phyloP scores from a whole-genome alignment of 2,329 filamentous ascomycete genomes.

The Penicillium sp. region DNA sequence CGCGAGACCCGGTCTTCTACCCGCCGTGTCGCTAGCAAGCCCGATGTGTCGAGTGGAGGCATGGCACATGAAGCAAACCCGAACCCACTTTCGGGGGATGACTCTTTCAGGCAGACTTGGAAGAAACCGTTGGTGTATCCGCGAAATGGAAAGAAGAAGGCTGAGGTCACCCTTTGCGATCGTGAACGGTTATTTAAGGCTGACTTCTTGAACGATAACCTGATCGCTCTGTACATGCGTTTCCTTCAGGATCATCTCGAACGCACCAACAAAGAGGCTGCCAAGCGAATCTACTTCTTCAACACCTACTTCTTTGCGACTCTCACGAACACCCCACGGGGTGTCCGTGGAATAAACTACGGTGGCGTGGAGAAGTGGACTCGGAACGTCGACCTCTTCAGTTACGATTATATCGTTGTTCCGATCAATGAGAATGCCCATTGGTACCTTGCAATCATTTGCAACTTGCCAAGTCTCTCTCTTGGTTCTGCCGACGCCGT shows the following conservation, averaged over 20 bases:
- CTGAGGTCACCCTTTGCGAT: constrained; percentile 38
- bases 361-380: constrained; percentile 82
- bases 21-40: constrained; percentile 10
- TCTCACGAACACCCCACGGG: constrained; percentile 53
- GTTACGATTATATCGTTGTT: constrained; percentile 79
- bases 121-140: constrained; percentile 39
- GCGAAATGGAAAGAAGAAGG: constrained; percentile 39
- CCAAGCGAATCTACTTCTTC: constrained; percentile 70
- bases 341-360: constrained; percentile 62
- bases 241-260: constrained; percentile 58
- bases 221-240: constrained; percentile 79
- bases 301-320: constrained; percentile 86
- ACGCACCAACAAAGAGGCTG: constrained; percentile 46
- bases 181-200: constrained; percentile 68
- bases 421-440: constrained; percentile 81
- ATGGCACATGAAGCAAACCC: background rate
- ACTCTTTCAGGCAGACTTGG: constrained; percentile 23
- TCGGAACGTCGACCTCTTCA: constrained; percentile 70
- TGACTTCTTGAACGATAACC: constrained; percentile 82
- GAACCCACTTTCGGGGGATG: constrained; percentile 8
- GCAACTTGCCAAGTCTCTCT: constrained; percentile 65
- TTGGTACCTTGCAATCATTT: constrained; percentile 94
- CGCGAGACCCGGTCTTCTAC: constrained; percentile 29
- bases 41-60: background rate
- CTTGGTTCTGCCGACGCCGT: constrained; percentile 15